A percentile compares a stretch with the other conserved stretches of the same genome.
These are phyloP conservation scores for Xylariaceae sp. DNA, from an alignment of 2,329 filamentous ascomycete genomes.

Conservation along the genomic window DNA sequence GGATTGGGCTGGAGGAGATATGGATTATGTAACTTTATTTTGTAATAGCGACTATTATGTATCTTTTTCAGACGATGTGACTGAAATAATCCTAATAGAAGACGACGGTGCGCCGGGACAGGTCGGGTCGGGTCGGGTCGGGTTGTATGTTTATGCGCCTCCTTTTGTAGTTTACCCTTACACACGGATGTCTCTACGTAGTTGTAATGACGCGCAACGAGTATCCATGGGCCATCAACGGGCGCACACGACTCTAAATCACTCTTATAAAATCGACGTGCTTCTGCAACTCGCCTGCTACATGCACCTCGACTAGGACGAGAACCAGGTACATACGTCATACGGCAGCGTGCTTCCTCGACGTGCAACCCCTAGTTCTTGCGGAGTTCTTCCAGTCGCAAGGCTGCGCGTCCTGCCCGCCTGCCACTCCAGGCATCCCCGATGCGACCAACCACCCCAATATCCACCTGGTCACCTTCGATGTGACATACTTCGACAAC, in stretches of 20 bases:
- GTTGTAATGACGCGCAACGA: background rate
- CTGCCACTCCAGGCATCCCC: slow-evolving; percentile 37
- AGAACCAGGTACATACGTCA: slow-evolving; percentile 37
- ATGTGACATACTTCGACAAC: slow-evolving; percentile 41
- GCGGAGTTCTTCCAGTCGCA: slow-evolving; percentile 42
- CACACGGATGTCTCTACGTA: background rate
- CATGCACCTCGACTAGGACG: slow-evolving; percentile 36
- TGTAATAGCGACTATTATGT: too few species aligned
- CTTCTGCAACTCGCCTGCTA: slow-evolving; percentile 39
- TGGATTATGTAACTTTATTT: too few species aligned
- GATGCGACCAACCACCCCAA: slow-evolving; percentile 35
- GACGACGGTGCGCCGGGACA: background rate
- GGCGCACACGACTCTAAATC: too few species aligned
- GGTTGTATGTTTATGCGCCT: background rate
- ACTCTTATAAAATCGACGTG: too few species aligned
- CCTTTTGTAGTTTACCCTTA: background rate
- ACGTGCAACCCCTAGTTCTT: slow-evolving; percentile 38
- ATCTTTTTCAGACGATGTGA: background rate
- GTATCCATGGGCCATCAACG: background rate
- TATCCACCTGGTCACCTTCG: slow-evolving; percentile 38
- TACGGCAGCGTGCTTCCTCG: slow-evolving; percentile 38
- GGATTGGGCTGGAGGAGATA: too few species aligned
- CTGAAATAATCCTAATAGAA: background rate
- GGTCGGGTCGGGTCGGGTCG: background rate
- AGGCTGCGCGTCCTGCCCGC: slow-evolving; percentile 39